Evolutionary conservation across 257 asterid species (phyloP).

Genomic region (Solanum sejunctum): DNA sequence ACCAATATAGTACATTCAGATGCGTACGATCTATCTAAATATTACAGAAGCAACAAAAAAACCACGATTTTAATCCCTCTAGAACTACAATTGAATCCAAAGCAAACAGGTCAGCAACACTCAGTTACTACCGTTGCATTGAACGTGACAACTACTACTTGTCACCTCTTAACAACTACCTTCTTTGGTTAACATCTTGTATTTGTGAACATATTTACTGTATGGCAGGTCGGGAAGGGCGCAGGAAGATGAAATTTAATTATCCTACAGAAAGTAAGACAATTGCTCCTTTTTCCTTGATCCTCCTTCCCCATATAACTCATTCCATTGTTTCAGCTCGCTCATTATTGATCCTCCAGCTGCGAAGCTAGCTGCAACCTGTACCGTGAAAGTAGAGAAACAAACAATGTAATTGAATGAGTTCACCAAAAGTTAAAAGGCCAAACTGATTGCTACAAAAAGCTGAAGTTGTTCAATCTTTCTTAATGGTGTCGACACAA

Average conservation of each 20-base stretch:
- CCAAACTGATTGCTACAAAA: neutral
- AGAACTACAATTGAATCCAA: neutral
- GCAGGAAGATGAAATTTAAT: neutral
- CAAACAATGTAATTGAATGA: neutral
- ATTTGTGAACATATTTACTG: neutral
- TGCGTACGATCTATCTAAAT: neutral
- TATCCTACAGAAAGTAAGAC: conserved; percentile 50
- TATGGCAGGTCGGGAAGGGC: neutral
- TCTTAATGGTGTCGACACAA: neutral
- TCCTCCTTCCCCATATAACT: conserved; percentile 70
- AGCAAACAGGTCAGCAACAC: neutral
- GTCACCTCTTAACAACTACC: neutral
- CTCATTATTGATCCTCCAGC: conserved; percentile 54
- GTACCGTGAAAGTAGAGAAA: neutral
- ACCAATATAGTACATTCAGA: neutral
- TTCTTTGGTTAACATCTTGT: neutral
- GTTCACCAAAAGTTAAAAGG: neutral
- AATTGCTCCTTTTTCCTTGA: conserved; percentile 74
- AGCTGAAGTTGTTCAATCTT: neutral
- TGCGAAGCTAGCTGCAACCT: conserved; percentile 88
- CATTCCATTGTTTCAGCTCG: conserved; percentile 71
- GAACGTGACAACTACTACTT: neutral
- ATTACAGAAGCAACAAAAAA: neutral
- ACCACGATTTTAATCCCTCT: neutral
- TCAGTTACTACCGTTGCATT: neutral